Evolutionary conservation across 78 protist genomes (phyloP), one percentile per base, ranked within the genome.

Genomic region (Polysphondylium violaceum): DNA sequence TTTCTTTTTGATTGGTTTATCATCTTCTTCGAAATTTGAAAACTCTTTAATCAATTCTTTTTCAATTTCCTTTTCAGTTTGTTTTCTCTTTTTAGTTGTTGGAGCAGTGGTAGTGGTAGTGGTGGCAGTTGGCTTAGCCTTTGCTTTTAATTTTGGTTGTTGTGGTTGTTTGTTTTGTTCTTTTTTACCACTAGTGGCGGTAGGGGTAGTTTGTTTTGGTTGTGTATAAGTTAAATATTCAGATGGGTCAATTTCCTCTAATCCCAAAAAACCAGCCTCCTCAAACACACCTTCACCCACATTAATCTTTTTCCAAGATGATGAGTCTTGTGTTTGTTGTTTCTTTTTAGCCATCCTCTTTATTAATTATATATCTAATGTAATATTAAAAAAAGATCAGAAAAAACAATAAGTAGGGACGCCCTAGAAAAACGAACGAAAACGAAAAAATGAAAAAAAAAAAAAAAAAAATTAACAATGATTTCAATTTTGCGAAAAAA

Each of bases 231-330:
- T 47, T 47, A 76, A 60, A 40, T 47, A 76, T 29, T 76, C 86
- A 31, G 29, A 60, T 53, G 72, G 56, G 60, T 76, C 86, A 59
- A 76, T 76, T 50, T 76, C 86, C 60, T 76, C 86, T 16, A 76
- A 65, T 7, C 47, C 69, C 29, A 53, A 76, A 44, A 76, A 53
- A 43, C 86, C 86, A 76, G 71, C 55, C 33, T 76, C 74, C n/a
- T 53, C 56, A 76, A 68, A 68, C 12, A 41, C 16, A 25, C 14
- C 21, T 17, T 43, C n/a, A 43, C 41, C 58, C 12, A 43, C 41
- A 25, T 68, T 56, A 41, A 68, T 68, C 38, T 68, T 68, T 25
- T 68, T 68, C 75, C 75, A 68, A 43, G 25, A 25, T 41, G 29
- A 4, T 25, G 36, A 41, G 36, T 36, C 56, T 41, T 25, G 41